phyloP scores from a whole-genome alignment of 2,329 filamentous ascomycete genomes.

The Scytalidium lignicola region DNA sequence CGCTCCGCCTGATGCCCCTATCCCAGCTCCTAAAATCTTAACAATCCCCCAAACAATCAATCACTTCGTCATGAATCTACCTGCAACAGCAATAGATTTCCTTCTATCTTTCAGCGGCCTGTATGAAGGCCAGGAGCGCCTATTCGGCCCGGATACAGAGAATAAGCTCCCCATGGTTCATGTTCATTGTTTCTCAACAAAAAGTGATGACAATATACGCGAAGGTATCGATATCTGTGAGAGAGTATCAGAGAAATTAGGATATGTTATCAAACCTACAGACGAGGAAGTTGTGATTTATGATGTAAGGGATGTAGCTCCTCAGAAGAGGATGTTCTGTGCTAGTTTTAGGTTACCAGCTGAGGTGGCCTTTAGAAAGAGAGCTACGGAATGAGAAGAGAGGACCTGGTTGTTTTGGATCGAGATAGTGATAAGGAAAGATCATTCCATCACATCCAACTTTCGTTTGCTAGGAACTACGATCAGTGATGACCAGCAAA shows the following conservation, averaged over 20 bases:
- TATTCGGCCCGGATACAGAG: slow-evolving; percentile 57
- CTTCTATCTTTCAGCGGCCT: slow-evolving; percentile 70
- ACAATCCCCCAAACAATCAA: slow-evolving; percentile 69
- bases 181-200: slow-evolving; percentile 89
- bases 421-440: too few species aligned
- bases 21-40: slow-evolving; percentile 35
- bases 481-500: too few species aligned
- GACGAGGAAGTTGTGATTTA: slow-evolving; percentile 50
- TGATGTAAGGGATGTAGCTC: slow-evolving; percentile 81
- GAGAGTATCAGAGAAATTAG: slow-evolving; percentile 54
- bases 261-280: slow-evolving; percentile 35
- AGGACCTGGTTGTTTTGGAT: too few species aligned
- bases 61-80: slow-evolving; percentile 99
- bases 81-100: slow-evolving; percentile 83
- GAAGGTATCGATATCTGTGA: slow-evolving; percentile 56
- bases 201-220: slow-evolving; percentile 66
- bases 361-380: slow-evolving; percentile 66
- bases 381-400: not conserved
- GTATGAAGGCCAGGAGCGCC: slow-evolving; percentile 64
- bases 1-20: slow-evolving; percentile 22
- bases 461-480: too few species aligned
- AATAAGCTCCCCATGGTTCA: slow-evolving; percentile 75
- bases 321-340: slow-evolving; percentile 95
- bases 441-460: too few species aligned
- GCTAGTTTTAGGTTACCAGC: slow-evolving; percentile 81